These are phyloP conservation scores for Citrus sp. DNA, from an alignment of 345 rosid genomes.

Conservation along the genomic window DNA sequence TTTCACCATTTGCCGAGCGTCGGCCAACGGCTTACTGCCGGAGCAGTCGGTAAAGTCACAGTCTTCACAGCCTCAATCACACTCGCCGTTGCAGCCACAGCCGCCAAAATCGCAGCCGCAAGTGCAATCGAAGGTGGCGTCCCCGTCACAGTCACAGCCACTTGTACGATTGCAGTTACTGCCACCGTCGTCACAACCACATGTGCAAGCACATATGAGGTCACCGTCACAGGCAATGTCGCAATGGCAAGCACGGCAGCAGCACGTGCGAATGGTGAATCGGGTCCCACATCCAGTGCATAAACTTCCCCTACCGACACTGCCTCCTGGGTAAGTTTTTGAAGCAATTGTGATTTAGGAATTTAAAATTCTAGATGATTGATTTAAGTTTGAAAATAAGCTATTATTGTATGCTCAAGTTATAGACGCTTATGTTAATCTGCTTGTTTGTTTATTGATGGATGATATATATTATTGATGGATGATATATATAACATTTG, in stretches of 20 bases:
- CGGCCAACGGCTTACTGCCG: conserved; percentile 25
- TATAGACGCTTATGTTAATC: background rate
- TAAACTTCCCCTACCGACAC: conserved; percentile 27
- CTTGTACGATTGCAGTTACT: conserved; percentile 7
- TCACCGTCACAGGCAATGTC: conserved; percentile 17
- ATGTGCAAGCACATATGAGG: conserved; percentile 12
- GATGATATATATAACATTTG: too few relatives aligned
- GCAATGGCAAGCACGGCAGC: conserved; percentile 25
- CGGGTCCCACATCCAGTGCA: conserved; percentile 42
- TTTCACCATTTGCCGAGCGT: conserved; percentile 35
- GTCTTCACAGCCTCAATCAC: conserved; percentile 16
- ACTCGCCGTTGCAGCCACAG: conserved; percentile 7
- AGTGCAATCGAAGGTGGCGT: conserved; percentile 6
- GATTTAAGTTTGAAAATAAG: background rate
- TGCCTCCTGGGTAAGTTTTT: conserved; percentile 30
- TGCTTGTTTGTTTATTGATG: background rate
- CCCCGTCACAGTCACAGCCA: conserved; percentile 20
- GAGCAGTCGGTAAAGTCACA: conserved; percentile 25
- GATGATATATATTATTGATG: background rate
- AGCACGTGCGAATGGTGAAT: conserved; percentile 22
- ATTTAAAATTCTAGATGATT: background rate
- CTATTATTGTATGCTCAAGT: background rate
- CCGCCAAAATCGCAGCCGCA: conserved; percentile 19
- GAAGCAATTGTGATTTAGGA: background rate
- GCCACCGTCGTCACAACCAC: conserved; percentile 12